Evolutionary conservation across 345 rosid species (phyloP), one percentile per base, ranked within the genome.

Genomic region (Ceriops tagal): DNA sequence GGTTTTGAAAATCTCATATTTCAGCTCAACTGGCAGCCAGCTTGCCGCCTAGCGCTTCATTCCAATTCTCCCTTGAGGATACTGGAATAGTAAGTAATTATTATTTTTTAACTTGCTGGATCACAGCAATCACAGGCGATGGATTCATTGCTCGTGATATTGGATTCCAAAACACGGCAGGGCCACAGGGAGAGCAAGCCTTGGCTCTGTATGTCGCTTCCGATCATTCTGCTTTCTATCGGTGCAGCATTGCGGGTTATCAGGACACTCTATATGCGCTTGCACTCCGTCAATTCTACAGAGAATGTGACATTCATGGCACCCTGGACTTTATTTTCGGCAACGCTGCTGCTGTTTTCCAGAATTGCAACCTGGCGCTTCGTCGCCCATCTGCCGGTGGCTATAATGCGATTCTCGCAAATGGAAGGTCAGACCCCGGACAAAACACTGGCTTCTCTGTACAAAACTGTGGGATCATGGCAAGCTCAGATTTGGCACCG

Each of bases 311-410:
- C 77, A 87, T 92, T 31, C 80, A 78, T 6, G 95, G 96, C 67
- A 87, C 96, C 0, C 24, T 89, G 7, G 97, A 92, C 73, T 92
- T 89, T 68, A 89, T 92, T 55, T 92, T 92, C 27, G 97, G 98
- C 3, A 88, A 90, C 49, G 95, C 98, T 0, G 92, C 86, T 1
- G 98, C 96, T 0, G 90, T 92, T 18, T 92, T 92, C 75, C 98
- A 92, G 55, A 85, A 74, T 56, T 90, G 96, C 75, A 62, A 81
- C 28, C 3, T 90, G 11, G 68, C 64, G 13, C 67, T 88, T 43
- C 91, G 90, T 19, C 85, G 78, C 0, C 90, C 86, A 21, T 1
- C 0, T 2, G 8, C 7, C 18, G 70, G 65, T 5, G 51, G 59
- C 53, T 82, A 62, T 69, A 84, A 80, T 15, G 92, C 66, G 27